phyloP scores from a whole-genome alignment of 441 rosid genomes.

The Populus hybrid region DNA sequence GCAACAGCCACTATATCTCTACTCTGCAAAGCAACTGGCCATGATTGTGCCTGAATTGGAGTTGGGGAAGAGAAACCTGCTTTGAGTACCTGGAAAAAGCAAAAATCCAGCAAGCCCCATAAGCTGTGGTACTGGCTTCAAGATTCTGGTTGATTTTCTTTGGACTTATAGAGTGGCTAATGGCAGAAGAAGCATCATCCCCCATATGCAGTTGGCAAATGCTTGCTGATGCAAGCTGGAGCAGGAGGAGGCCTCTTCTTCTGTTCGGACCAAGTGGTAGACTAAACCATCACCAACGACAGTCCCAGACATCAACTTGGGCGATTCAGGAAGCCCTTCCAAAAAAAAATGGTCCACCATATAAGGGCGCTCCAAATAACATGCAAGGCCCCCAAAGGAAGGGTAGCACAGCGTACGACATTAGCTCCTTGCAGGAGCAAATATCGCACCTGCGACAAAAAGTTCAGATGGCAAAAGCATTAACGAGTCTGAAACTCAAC shows the following conservation, averaged over 20 bases:
- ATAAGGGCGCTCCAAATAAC: constrained; percentile 71
- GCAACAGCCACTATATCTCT: constrained; percentile 97
- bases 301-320: constrained; percentile 72
- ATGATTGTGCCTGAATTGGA: constrained; percentile 99
- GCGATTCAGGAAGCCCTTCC: constrained; percentile 69
- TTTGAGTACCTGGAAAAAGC: constrained; percentile 75
- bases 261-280: constrained; percentile 70
- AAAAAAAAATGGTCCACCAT: constrained; percentile 61
- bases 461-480: constrained; percentile 49
- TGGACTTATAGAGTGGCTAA: constrained; percentile 44
- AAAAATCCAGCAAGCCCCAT: constrained; percentile 52
- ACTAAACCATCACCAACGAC: constrained; percentile 79
- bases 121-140: constrained; percentile 54
- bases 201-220: constrained; percentile 75
- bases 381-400: constrained; percentile 62
- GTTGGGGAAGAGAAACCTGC: constrained; percentile 98
- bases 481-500: constrained; percentile 27
- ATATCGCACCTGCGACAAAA: constrained; percentile 99
- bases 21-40: constrained; percentile 93
- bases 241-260: constrained; percentile 96
- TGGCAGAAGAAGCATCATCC: constrained; percentile 98
- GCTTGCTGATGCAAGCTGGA: constrained; percentile 85
- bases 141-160: constrained; percentile 34
- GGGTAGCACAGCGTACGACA: constrained; percentile 99
- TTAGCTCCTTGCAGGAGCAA: constrained; percentile 99